These are phyloP conservation scores for Fusarium sp. DNA, from an alignment of 2,329 filamentous ascomycete species.

Conservation along the genomic window DNA sequence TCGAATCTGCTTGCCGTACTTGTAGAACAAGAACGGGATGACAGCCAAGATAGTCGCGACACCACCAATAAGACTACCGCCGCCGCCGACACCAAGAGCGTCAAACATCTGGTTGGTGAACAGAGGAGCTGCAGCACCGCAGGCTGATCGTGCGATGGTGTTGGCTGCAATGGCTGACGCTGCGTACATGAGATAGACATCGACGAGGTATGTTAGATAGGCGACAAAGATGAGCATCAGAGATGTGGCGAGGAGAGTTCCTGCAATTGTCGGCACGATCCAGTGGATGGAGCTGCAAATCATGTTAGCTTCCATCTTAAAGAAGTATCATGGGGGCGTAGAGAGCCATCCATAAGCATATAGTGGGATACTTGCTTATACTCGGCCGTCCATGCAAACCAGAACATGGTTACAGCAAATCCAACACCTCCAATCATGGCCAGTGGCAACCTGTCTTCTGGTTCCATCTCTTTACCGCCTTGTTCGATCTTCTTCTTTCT, in stretches of 20 bases:
- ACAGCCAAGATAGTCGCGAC: slow-evolving; percentile 27
- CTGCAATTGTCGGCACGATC: slow-evolving; percentile 34
- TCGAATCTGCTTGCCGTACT: slow-evolving; percentile 34
- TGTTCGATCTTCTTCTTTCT: slow-evolving; percentile 16
- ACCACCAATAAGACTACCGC: slow-evolving; percentile 33
- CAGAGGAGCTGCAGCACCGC: slow-evolving; percentile 35
- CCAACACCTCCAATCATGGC: slow-evolving; percentile 38
- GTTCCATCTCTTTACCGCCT: slow-evolving; percentile 23
- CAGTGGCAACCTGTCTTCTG: slow-evolving; percentile 32
- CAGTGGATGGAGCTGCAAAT: slow-evolving; percentile 26
- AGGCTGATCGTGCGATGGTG: slow-evolving; percentile 31
- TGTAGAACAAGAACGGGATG: slow-evolving; percentile 38
- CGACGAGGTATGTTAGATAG: slow-evolving; percentile 35
- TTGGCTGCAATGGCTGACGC: slow-evolving; percentile 38
- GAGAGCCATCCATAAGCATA: neutral
- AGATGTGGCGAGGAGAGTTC: slow-evolving; percentile 29
- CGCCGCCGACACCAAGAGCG: slow-evolving; percentile 33
- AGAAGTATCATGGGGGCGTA: neutral
- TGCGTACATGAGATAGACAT: slow-evolving; percentile 35
- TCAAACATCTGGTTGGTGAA: slow-evolving; percentile 37
- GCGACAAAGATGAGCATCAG: slow-evolving; percentile 40
- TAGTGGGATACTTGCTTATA: slow-evolving; percentile 11
- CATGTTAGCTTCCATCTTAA: neutral
- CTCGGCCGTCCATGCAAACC: slow-evolving; percentile 40
- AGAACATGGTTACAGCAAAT: slow-evolving; percentile 37